Conservation (phyloP, 140 eudicot species). For the Erigeron philadelphicus region DNA sequence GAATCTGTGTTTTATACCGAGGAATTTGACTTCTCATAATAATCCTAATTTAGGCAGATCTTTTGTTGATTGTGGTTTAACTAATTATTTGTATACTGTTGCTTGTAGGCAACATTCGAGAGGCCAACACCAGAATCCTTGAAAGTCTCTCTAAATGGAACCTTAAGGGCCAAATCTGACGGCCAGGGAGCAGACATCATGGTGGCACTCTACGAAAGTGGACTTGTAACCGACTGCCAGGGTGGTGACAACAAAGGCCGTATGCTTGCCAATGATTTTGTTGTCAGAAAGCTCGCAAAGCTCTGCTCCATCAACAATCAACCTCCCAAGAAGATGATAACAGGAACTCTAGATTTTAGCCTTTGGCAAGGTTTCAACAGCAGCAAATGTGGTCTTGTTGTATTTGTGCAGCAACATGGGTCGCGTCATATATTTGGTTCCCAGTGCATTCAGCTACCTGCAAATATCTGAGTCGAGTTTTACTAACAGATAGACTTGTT, state of each 20-base stretch:
- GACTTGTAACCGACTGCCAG: constrained; percentile 68
- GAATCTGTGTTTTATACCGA: neutral
- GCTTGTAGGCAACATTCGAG: constrained; percentile 60
- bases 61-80: neutral
- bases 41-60: neutral
- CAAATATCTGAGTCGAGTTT: constrained; percentile 27
- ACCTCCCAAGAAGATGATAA: constrained; percentile 57
- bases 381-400: constrained; percentile 60
- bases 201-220: constrained; percentile 69
- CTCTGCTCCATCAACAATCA: constrained; percentile 49
- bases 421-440: constrained; percentile 67
- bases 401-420: constrained; percentile 53
- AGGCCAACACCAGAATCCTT: constrained; percentile 47
- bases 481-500: constrained; percentile 1
- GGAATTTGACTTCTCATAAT: neutral
- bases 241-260: constrained; percentile 73
- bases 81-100: neutral
- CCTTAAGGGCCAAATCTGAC: constrained; percentile 54
- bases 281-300: constrained; percentile 71
- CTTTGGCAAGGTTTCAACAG: constrained; percentile 70
- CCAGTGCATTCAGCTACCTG: constrained; percentile 60
- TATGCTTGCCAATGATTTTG: constrained; percentile 68
- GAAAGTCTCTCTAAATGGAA: constrained; percentile 59
- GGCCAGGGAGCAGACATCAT: constrained; percentile 46
- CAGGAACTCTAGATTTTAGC: constrained; percentile 52